Percentiles rank a stretch among this genome's conserved stretches.
Conservation (phyloP, 768 basidiomycete genomes). For the Holtermanniella nyarrowii region DNA sequence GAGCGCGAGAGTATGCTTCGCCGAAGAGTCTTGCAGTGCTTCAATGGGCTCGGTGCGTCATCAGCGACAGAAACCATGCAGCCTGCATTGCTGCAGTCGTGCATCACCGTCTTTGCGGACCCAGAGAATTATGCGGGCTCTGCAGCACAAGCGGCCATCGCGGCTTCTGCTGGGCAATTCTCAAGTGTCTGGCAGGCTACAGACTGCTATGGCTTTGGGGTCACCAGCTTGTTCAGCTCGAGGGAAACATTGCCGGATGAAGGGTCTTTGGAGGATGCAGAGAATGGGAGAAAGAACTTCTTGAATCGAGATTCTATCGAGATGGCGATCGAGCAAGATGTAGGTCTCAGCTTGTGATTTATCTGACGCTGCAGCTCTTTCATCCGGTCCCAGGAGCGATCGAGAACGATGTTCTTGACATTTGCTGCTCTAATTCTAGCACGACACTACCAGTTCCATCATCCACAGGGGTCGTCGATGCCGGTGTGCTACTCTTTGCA, state of each 20-base stretch:
- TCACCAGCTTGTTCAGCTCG: constrained; percentile 51
- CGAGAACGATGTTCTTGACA: constrained; percentile 71
- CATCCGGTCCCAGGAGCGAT: constrained; percentile 71
- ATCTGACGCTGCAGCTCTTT: constrained; percentile 48
- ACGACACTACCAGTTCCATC: constrained; percentile 52
- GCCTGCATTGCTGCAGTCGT: constrained; percentile 65
- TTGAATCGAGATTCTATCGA: constrained; percentile 72
- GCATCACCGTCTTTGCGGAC: constrained; percentile 70
- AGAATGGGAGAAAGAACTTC: constrained; percentile 44
- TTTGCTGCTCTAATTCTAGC: constrained; percentile 45
- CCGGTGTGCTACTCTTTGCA: constrained; percentile 77
- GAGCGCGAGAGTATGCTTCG: constrained; percentile 75
- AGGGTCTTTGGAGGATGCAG: constrained; percentile 9
- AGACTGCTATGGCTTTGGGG: constrained; percentile 87
- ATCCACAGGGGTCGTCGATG: constrained; percentile 72
- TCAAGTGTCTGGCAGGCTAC: constrained; percentile 72
- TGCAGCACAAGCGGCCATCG: constrained; percentile 67
- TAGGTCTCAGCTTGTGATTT: too few species aligned
- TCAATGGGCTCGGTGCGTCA: constrained; percentile 65
- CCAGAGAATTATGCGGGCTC: constrained; percentile 61
- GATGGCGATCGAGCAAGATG: constrained; percentile 64
- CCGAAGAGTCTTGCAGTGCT: constrained; percentile 79
- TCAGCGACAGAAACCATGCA: constrained; percentile 77
- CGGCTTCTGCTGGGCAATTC: constrained; percentile 74
- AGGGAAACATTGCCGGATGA: constrained; percentile 10